Percentiles rank a stretch among this genome's conserved stretches.
phyloP scores from a whole-genome alignment of 352 stramenopile genomes.

The Thraustochytrium aureum region DNA sequence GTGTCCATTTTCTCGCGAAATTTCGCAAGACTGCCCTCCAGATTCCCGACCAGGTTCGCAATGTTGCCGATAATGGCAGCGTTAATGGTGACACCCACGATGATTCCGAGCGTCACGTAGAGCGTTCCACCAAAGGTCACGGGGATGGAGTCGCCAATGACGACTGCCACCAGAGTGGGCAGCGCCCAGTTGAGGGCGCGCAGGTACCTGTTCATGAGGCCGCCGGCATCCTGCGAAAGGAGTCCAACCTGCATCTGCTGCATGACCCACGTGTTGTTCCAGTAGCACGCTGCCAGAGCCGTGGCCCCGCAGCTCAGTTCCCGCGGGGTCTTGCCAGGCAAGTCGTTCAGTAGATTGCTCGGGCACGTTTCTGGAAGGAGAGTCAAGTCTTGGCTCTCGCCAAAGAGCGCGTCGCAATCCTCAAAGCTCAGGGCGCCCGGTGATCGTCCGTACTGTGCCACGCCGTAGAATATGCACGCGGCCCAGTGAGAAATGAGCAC shows the following conservation, averaged over 20 bases:
- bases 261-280: slow-evolving; percentile 63
- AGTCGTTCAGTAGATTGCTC: background rate
- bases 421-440: background rate
- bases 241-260: slow-evolving; percentile 62
- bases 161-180: slow-evolving; percentile 66
- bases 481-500: slow-evolving; percentile 44
- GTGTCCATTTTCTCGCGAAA: slow-evolving; percentile 63
- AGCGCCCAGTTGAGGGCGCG: slow-evolving; percentile 66
- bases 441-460: slow-evolving; percentile 11
- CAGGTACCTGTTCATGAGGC: slow-evolving; percentile 61
- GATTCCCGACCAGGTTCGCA: slow-evolving; percentile 64
- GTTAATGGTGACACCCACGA: slow-evolving; percentile 67
- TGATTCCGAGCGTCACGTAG: slow-evolving; percentile 64
- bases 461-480: slow-evolving; percentile 46
- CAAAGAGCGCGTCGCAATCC: background rate
- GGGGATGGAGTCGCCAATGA: slow-evolving; percentile 67
- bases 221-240: slow-evolving; percentile 58
- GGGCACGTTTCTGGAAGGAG: slow-evolving; percentile 29
- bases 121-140: slow-evolving; percentile 63
- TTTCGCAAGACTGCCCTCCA: slow-evolving; percentile 60
- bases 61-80: slow-evolving; percentile 66
- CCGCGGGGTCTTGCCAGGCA: background rate
- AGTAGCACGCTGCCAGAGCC: background rate
- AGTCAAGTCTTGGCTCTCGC: no score
- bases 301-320: slow-evolving; percentile 44